Base-by-base conservation (phyloP, 2,329 filamentous ascomycete genomes). In the Fusarium longipes region DNA sequence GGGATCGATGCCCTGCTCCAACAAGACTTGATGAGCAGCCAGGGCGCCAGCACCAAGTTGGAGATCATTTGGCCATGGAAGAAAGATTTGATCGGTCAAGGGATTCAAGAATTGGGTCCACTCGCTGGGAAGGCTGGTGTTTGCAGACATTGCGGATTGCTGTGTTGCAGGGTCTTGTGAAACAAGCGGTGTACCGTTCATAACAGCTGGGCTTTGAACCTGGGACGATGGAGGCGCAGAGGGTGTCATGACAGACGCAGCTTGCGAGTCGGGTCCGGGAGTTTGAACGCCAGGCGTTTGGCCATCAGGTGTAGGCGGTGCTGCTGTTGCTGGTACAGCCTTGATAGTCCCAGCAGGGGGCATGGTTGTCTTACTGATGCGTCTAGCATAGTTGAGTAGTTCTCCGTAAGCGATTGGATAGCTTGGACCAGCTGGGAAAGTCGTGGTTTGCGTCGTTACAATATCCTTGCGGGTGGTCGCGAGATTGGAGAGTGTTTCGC, bases 281-380 rank as follows among this genome's bases (percentile, higher is more conserved):
- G 76, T 78, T 45, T 77, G 76, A 7, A 47, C 63, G 15, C 73
- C 76, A 2, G 76, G 73, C 5, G 76, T 78, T 50, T 78, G 77
- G n/a, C 52, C 63, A 15, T 74, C 75, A 1, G 74, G 72, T 3
- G 72, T 65, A 2, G 76, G 59, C n/a, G 45, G 45, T 27, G 32
- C 32, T 25, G 32, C 32, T 49, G 45, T 49, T 38, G 32, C 32
- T 20, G 76, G 72, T 20, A 79, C 55, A 22, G 78, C 75, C 65
- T 83, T 82, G 14, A 82, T 77, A 47, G 82, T 81, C 44, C 81
- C 80, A 1, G 87, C 87, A 0, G 89, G 89, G 0, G 93, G 92
- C 14, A 93, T 84, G 1, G 93, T 95, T 67, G 90, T 93, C 75
- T 89, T 91, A 76, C 89, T 91, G 74, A 96, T 96, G 67, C 90